Percentiles rank a stretch among this genome's conserved stretches.
Evolutionary conservation across 1,284 basidiomycete genomes (phyloP).

Genomic region (Farysia itapuensis): DNA sequence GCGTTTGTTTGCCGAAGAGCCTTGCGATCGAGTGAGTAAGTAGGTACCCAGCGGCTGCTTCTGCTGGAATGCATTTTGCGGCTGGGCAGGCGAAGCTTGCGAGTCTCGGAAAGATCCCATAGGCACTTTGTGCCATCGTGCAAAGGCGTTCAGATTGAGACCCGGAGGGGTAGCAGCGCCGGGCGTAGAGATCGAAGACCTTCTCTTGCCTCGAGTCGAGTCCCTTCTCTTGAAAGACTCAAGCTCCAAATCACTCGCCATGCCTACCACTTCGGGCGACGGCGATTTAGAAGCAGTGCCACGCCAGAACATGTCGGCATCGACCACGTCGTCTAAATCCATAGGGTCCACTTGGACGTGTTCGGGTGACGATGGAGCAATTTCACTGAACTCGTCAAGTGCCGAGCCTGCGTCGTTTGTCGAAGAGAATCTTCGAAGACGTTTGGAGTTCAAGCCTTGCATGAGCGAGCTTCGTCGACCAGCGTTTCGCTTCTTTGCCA

Average conservation of each 20-base stretch:
- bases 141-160: constrained; percentile 50
- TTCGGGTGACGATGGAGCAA: constrained; percentile 44
- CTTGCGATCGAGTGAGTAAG: constrained; percentile 42
- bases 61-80: constrained; percentile 15
- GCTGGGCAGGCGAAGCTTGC: constrained; percentile 20
- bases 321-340: constrained; percentile 56
- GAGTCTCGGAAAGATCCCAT: constrained; percentile 57
- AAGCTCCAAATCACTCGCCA: constrained; percentile 5
- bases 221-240: not conserved
- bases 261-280: constrained; percentile 17
- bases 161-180: constrained; percentile 15
- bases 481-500: constrained; percentile 41
- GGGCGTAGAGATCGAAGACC: no score
- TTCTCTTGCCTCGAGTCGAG: not conserved
- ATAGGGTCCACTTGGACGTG: constrained; percentile 38
- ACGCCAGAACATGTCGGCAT: constrained; percentile 49
- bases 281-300: constrained; percentile 35
- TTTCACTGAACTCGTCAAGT: constrained; percentile 38
- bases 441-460: constrained; percentile 38
- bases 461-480: constrained; percentile 16
- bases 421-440: constrained; percentile 40
- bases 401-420: constrained; percentile 29
- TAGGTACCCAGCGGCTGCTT: constrained; percentile 40
- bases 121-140: constrained; percentile 55
- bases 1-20: constrained; percentile 13